Base-by-base conservation (phyloP, 306 rosid genomes). In the Phaseolus lunatus region DNA sequence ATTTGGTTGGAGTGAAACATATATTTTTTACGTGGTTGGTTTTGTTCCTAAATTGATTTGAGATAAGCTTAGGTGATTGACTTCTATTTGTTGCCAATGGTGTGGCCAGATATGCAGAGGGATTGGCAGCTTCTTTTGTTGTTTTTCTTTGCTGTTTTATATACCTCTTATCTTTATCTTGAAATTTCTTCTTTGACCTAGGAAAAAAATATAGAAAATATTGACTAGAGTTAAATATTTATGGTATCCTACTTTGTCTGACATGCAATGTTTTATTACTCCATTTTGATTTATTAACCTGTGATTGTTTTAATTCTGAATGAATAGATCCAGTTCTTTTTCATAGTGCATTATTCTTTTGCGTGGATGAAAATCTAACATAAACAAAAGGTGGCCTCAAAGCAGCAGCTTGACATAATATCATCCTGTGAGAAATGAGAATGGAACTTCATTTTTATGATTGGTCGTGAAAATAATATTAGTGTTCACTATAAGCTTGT, bases 371-470 rank as follows among this genome's bases (percentile, higher is more conserved):
- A 48, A 81, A 29, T 57, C 27, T 2, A 56, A 24, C 26, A 41
- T 72, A 68, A 24, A 58, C 50, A 31, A 33, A 56, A 19, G 50
- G 53, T 44, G 20, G 16, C 44, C 31, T 73, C 44, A 39, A 16
- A 35, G 45, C 9, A 22, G 48, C 31, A 14, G 56, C 49, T 75
- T 68, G 4, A n/a, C 57, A 45, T 2, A 81, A 63, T 62, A 49
- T 67, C 56, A 74, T 68, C 63, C 47, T 43, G 3, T 48, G 52
- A 47, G 31, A 49, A 68, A 75, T 59, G 58, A 58, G 59, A 81
- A 59, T 59, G 58, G 35, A 49, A 47, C 37, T 9, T 49, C 66
- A 22, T 16, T 56, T 3, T 29, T 52, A 26, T 73, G 76, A 59
- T 23, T n/a, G 7, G 13, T 39, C 18, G 20, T 18, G 73, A 19